phyloP scores from a whole-genome alignment of 441 rosid species.

The Jatropha multifida region DNA sequence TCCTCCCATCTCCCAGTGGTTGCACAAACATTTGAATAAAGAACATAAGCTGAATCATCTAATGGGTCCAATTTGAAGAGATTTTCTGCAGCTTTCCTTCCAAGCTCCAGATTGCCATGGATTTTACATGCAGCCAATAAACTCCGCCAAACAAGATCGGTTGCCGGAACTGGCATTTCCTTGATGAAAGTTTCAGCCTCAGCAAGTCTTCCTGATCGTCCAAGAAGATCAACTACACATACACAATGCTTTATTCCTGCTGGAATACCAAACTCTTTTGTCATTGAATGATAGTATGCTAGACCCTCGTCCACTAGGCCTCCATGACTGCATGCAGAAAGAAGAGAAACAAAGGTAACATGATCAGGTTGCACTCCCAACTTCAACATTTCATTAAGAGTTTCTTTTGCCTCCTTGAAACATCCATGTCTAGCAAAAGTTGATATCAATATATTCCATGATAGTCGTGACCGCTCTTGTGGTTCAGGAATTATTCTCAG shows the following conservation, averaged over 20 bases:
- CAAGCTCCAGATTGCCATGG: constrained; percentile 70
- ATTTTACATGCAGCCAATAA: constrained; percentile 74
- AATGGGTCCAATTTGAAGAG: constrained; percentile 63
- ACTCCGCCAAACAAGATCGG: constrained; percentile 74
- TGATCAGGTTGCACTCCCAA: constrained; percentile 66
- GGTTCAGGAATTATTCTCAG: constrained; percentile 54
- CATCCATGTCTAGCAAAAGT: constrained; percentile 77
- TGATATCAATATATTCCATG: constrained; percentile 84
- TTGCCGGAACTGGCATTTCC: constrained; percentile 64
- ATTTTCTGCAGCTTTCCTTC: constrained; percentile 65
- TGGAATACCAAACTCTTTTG: constrained; percentile 50
- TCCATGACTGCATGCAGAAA: constrained; percentile 89
- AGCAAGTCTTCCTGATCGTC: constrained; percentile 74
- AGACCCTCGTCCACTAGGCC: constrained; percentile 84
- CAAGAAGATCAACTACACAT: constrained; percentile 88
- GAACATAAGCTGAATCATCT: constrained; percentile 83
- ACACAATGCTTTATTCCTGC: constrained; percentile 74
- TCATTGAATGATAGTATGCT: constrained; percentile 58
- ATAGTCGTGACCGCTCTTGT: constrained; percentile 42
- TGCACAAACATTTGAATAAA: constrained; percentile 79
- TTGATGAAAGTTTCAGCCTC: constrained; percentile 69
- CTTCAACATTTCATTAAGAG: constrained; percentile 70
- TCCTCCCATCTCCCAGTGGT: constrained; percentile 79
- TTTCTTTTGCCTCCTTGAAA: constrained; percentile 59
- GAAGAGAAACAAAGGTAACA: constrained; percentile 85